Evolutionary conservation across 257 asterid genomes (phyloP), one percentile per base, ranked within the genome.

Genomic region (Solanum tarijense): DNA sequence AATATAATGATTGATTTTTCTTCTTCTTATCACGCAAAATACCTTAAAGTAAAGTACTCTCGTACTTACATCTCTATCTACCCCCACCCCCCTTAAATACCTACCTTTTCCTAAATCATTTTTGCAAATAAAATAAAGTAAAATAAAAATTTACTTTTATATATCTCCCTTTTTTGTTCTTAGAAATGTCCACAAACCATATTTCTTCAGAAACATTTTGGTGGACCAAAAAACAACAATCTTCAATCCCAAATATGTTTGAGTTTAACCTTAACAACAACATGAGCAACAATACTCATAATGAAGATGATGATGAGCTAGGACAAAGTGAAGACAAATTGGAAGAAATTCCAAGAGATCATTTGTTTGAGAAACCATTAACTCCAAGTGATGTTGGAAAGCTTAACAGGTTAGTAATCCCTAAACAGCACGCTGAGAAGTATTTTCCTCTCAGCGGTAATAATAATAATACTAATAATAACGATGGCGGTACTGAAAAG

Each of bases 351-450:
- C 93, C 92, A 0, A 95, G 91, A 82, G 93, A 92, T 23, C 90
- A 93, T 13, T 60, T 96, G 91, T 96, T 96, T 90, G 99, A 95
- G 92, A 96, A 96, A 90, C 93, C 98, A 55, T 83, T 96, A 88
- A 96, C 99, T 83, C 99, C 98, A 4, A 95, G 99, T 87, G 99
- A 95, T 86, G 99, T 96, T 31, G 99, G 99, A 4, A 95, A 96
- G 92, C 96, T 96, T 21, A 96, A 96, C 92, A 98, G 99, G 16
- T 96, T 96, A 6, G 99, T 96, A 5, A 96, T 96, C 39, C 99
- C 99, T 0, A 96, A 96, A 89, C 99, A 96, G 69, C 95, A 96
- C 87, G 99, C 99, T 4, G 99, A 95, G 92, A 94, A 93, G 89
- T 95, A 93, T 82, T 96, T 96, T 10, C 99, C 99, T 0, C 86